A percentile compares a stretch with the other conserved stretches of the same genome.
Evolutionary conservation across 2,329 filamentous ascomycete species (phyloP).

Genomic region (Sclerotinia minor): DNA sequence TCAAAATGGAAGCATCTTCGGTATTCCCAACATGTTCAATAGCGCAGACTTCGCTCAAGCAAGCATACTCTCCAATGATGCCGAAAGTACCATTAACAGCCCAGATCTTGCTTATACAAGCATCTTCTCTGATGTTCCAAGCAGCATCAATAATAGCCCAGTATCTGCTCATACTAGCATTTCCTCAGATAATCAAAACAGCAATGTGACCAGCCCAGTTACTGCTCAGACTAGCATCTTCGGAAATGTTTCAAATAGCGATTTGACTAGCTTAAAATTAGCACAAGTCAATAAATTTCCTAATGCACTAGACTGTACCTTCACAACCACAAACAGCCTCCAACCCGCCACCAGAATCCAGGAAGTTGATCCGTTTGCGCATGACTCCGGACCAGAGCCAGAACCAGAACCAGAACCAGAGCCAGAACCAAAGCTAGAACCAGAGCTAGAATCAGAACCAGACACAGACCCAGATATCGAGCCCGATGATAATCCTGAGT

Average conservation of each 20-base stretch:
- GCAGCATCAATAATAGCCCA: not conserved
- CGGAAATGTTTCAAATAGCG: not conserved
- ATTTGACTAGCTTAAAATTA: not conserved
- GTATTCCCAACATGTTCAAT: constrained; percentile 9
- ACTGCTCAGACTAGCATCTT: constrained; percentile 11
- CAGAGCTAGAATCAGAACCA: not conserved
- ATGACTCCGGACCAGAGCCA: not conserved
- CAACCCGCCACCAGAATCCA: not conserved
- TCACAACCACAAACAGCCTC: not conserved
- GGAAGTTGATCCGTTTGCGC: not conserved
- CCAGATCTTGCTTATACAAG: not conserved
- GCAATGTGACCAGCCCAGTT: not conserved
- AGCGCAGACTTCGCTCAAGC: constrained; percentile 7
- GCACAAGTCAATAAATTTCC: not conserved
- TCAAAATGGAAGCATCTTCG: constrained; percentile 3
- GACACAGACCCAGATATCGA: not conserved
- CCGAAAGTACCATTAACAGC: not conserved
- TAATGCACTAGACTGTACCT: not conserved
- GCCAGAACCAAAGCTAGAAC: not conserved
- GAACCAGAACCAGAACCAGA: not conserved
- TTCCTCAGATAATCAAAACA: not conserved
- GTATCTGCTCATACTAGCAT: not conserved
- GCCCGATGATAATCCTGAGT: not conserved
- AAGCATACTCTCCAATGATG: not conserved
- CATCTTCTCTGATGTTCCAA: not conserved